Percentiles rank a stretch among this genome's conserved stretches.
These are phyloP conservation scores for Fusarium udum DNA, from an alignment of 2,329 filamentous ascomycete species.

Conservation along the genomic window DNA sequence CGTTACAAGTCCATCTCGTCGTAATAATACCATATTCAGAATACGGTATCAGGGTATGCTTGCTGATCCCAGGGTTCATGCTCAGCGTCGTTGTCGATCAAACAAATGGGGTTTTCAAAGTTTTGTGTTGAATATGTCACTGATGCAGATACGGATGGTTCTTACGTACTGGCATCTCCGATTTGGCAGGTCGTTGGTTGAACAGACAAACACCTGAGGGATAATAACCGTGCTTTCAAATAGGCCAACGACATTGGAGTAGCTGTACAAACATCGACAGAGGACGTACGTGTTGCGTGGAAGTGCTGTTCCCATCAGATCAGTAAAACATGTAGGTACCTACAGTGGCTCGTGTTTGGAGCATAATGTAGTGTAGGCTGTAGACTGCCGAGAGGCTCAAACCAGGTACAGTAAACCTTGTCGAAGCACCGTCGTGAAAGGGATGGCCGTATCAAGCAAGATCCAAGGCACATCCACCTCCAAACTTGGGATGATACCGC, in stretches of 20 bases:
- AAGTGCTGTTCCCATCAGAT: background rate
- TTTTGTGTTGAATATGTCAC: slow-evolving; percentile 16
- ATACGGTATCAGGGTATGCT: slow-evolving; percentile 6
- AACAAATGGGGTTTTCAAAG: slow-evolving; percentile 1
- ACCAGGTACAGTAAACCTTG: slow-evolving; percentile 7
- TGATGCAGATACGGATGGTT: background rate
- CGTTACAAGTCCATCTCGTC: background rate
- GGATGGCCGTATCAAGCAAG: slow-evolving; percentile 19
- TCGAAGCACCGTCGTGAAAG: slow-evolving; percentile 1
- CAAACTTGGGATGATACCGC: slow-evolving; percentile 3
- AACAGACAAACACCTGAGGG: background rate
- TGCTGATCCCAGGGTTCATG: slow-evolving; percentile 17
- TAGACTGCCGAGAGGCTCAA: slow-evolving; percentile 15
- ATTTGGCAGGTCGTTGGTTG: slow-evolving; percentile 15
- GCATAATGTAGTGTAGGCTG: background rate
- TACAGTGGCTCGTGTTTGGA: background rate
- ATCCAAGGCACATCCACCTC: slow-evolving; percentile 10
- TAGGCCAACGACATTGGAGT: background rate
- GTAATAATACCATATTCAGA: background rate
- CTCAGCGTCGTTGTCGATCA: slow-evolving; percentile 30
- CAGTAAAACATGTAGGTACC: background rate
- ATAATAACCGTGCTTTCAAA: background rate
- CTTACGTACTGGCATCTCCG: slow-evolving; percentile 22
- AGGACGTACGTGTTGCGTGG: background rate
- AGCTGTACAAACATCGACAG: background rate